Percentiles rank a stretch among this genome's conserved stretches.
phyloP scores from a whole-genome alignment of 2,329 filamentous ascomycete genomes.

The Phaeosphaeriaceae sp. region DNA sequence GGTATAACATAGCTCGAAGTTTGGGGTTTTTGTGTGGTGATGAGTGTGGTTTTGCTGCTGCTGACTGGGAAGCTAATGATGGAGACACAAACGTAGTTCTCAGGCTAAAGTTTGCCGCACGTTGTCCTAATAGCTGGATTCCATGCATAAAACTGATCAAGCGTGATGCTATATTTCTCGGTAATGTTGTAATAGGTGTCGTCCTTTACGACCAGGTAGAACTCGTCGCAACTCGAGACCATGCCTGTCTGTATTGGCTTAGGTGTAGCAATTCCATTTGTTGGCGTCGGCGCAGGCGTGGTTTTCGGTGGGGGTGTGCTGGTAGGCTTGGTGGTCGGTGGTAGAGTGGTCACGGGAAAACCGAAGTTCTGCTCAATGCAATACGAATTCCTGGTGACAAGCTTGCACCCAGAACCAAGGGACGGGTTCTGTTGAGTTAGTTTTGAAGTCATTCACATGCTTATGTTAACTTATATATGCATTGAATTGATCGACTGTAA shows the following conservation, averaged over 20 bases:
- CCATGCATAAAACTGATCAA: background rate
- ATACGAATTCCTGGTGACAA: background rate
- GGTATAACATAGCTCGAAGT: no score
- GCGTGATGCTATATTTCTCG: background rate
- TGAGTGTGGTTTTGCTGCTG: no score
- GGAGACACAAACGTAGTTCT: background rate
- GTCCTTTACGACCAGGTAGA: background rate
- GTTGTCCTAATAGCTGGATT: background rate
- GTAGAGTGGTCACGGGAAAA: no score
- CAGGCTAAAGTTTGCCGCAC: background rate
- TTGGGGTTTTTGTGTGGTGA: no score
- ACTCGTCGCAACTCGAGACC: background rate
- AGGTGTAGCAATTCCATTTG: background rate
- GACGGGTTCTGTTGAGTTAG: no score
- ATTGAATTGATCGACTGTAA: no score
- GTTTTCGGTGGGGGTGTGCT: background rate
- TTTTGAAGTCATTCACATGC: no score
- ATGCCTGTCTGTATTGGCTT: background rate
- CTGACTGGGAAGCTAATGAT: no score
- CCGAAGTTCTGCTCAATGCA: conserved; percentile 1
- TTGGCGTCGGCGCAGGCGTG: background rate
- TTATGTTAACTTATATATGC: no score
- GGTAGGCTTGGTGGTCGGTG: background rate
- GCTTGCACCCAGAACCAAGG: background rate
- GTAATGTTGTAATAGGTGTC: background rate